Evolutionary conservation across 2,329 filamentous ascomycete species (phyloP), one percentile per base, ranked within the genome.

Genomic region (Clarireedia sp.): DNA sequence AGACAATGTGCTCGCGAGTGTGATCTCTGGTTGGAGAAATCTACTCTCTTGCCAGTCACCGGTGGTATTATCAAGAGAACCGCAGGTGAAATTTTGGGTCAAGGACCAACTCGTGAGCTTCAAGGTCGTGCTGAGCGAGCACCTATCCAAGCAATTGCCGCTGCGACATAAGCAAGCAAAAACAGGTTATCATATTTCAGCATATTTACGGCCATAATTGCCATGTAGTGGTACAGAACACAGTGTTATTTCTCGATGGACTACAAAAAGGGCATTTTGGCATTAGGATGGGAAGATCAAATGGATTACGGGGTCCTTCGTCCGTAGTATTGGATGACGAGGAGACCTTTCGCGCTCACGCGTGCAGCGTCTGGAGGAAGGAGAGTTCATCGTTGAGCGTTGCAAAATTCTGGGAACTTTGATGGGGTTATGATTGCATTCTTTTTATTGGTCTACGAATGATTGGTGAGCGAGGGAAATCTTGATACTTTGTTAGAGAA

Each of bases 1-100:
- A 88, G 92, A 65, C 89, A 94, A 76, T 86, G 87, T 65, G 92
- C 92, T 66, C 87, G 92, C 60, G 91, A 97, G 72, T 87, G 96
- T 55, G 92, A 97, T 71, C 73, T 89, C 51, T 96, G 83, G 78
- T 85, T 97, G 45, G 89, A 88, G 72, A 82, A 86, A 60, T 81
- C 82, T 68, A 91, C 88, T 57, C 81, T 81, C 67, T 80, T 97
- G 48, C 92, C 92, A 9, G 87, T 95, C 54, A 95, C 91, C 36
- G 92, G 92, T 69, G 92, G 92, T 70, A 96, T 97, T 64, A 80
- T 96, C 62, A 94, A 92, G 77, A 85, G 85, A 52, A 84, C 83
- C n/a, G 86, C 86, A 5, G 79, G 86, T 64, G 86, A 90, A 71
- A 78, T 88, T 51, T 73, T 89, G 9, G 59, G 58, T 29, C 59